Evolutionary conservation across 768 basidiomycete genomes (phyloP).

Genomic region (Psilocybe tampanensis): DNA sequence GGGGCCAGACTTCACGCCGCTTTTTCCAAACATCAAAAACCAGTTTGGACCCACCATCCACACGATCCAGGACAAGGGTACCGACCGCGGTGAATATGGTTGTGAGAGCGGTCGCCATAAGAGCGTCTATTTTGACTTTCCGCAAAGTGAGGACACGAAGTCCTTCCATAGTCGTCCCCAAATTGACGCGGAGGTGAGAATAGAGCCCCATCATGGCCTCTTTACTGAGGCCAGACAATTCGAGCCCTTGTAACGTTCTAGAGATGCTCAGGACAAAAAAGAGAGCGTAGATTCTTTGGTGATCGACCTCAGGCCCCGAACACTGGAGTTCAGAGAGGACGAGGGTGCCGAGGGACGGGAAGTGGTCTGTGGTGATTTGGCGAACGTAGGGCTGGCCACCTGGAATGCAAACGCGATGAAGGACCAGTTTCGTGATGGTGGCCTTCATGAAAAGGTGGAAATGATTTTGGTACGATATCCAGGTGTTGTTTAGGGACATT

Average conservation of each 20-base stretch:
- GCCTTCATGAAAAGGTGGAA: slow-evolving; percentile 10
- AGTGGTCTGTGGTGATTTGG: neutral
- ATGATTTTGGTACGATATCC: slow-evolving; percentile 5
- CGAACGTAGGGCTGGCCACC: slow-evolving; percentile 2
- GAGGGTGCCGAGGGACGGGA: slow-evolving; percentile 2
- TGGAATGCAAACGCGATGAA: slow-evolving; percentile 7
- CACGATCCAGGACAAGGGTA: neutral
- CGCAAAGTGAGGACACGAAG: neutral
- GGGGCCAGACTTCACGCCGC: neutral
- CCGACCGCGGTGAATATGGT: neutral
- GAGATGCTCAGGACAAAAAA: slow-evolving; percentile 10
- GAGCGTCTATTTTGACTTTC: neutral
- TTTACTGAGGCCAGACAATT: neutral
- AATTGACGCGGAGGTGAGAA: neutral
- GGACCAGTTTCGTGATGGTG: neutral
- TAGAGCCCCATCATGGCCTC: slow-evolving; percentile 1
- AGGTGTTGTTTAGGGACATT: neutral
- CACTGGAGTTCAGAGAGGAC: slow-evolving; percentile 7
- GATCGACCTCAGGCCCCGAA: neutral
- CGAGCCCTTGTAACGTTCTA: neutral
- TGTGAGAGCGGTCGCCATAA: neutral
- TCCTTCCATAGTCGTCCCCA: neutral
- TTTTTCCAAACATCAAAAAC: neutral
- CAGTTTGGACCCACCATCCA: neutral
- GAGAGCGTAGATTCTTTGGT: neutral